Evolutionary conservation across 805 yeast species (phyloP), one percentile per base, ranked within the genome.

Genomic region (Pichia sporocuriosa): DNA sequence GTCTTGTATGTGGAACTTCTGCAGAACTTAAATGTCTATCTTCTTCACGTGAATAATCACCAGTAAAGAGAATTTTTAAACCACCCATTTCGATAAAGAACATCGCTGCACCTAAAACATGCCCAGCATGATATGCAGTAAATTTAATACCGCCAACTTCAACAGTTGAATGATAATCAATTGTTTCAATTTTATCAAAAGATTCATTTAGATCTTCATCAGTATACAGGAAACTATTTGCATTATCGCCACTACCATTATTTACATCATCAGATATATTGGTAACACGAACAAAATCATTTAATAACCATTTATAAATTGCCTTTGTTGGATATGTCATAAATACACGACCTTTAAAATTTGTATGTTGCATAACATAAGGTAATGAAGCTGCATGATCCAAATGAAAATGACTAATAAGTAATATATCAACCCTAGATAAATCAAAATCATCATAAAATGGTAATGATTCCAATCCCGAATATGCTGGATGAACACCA

Each of bases 301-400:
- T 81, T 43, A 93, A 63, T 34, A 93, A 72, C 97, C 98, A 93
- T 50, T 96, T 75, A 61, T 89, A 93, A 44, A 93, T 93, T 30
- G 98, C 97, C 66, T 93, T 93, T 0, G 98, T 93, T 6, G 99
- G 97, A 62, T 93, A 97, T 24, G 99, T 93, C 99, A 93, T 93
- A 61, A 90, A 90, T 5, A 93, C 98, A 37, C 96, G 75, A 3
- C 99, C 99, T 56, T 79, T 81, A 68, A 93, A 93, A 50, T 75
- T 84, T 0, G 99, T 93, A 55, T 88, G 94, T 55, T 88, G 96
- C 97, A 93, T 88, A 34, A 93, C 97, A 56, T 89, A 93, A 0
- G 99, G 99, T 42, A 93, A 70, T 0, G 97, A 87, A 0, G 97
- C 99, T 1, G 97, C 97, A 62, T 93, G 99, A 59, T 93, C 99